Base-by-base conservation (phyloP, 139 green algal genomes). In the Chlamydomonas schloesseri region DNA sequence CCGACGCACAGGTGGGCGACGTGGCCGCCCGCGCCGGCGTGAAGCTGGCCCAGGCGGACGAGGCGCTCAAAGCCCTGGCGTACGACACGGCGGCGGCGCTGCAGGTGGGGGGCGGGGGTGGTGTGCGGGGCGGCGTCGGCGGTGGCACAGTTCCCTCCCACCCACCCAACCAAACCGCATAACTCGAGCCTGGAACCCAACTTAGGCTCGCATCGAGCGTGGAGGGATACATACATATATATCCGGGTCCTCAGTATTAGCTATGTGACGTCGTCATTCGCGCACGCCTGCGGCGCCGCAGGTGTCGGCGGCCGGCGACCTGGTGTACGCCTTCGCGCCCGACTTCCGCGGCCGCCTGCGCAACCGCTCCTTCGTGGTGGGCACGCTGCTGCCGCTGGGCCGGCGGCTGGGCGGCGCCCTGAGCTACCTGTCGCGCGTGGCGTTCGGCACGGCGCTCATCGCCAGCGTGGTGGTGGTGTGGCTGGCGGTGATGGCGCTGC, bases 381-480 rank as follows among this genome's bases (percentile, higher is more conserved):
- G 92, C 2, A n/a, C 93, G 42, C 89, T 95, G 86, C 96, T 96
- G 0, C 58, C 88, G 29, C 34, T 96, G 15, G 77, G 92, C 31
- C 65, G 79, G 42, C 42, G 42, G 42, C 42, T 15, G 26, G 83
- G 68, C 8, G 60, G 88, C 62, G 84, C 58, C 0, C 87, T 80
- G 0, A 84, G 53, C 20, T 87, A 80, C 81, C 33, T 87, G 33
- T 4, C 69, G 10, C 81, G 81, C 26, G 89, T 98, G 6, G 86
- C 91, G 0, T 99, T 99, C 93, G 97, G 97, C 47, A 95, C 95
- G 0, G 91, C 96, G 0, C 95, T 99, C 6, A 69, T 99, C 21
- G 91, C 93, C 9, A 97, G 93, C 15, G 93, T 98, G 28, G 77
- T 91, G 18, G 57, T 98, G 55, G 96, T 98, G 36, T 98, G 93